Base-by-base conservation (phyloP, 225 moss, liverwort and hornwort genomes). In the Antitrichia curtipendula region DNA sequence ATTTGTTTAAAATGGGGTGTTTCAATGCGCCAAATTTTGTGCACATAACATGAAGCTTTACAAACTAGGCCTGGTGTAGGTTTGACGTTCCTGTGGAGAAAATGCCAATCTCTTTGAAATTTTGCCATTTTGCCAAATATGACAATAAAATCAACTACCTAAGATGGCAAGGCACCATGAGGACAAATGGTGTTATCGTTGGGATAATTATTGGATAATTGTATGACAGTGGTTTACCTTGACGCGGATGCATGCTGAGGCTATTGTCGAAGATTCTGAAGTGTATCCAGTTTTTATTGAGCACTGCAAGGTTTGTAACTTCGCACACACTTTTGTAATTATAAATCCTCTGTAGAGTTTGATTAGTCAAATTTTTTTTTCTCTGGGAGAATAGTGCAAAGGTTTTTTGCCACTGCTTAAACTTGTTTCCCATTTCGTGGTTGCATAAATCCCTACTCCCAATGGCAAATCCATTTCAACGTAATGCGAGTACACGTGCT, bases 211-310 rank as follows among this genome's bases (percentile, higher is more conserved):
- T 76, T 4, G 16, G 54, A 54, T 1, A n/a, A 54, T n/a, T 84
- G 21, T 78, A 50, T 50, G 50, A 4, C 15, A 98, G 98, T 98
- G 98, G 98, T 98, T 98, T 82, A 92, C 91, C 15, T 91, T 98
- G 86, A 85, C 92, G 16, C 90, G 96, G 78, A 90, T 91, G 87
- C 98, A 98, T 72, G 96, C 96, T 3, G 90, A 92, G 89, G 92
- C 92, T 73, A 87, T 98, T 63, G 96, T 95, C 58, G 85, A 90
- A 78, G 98, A 98, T 74, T 74, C 88, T 15, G 87, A 71, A 40
- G 93, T 95, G 56, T 95, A 95, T 75, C 95, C 94, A 11, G 90
- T 95, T 53, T 98, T 98, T 75, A 81, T 87, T 16, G 91, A 94
- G 32, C 83, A 90, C 88, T 98, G 98, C 94, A 94, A 96, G 96